Evolutionary conservation across 2,329 filamentous ascomycete species (phyloP), one percentile per base, ranked within the genome.

Genomic region (Fusarium sp.): DNA sequence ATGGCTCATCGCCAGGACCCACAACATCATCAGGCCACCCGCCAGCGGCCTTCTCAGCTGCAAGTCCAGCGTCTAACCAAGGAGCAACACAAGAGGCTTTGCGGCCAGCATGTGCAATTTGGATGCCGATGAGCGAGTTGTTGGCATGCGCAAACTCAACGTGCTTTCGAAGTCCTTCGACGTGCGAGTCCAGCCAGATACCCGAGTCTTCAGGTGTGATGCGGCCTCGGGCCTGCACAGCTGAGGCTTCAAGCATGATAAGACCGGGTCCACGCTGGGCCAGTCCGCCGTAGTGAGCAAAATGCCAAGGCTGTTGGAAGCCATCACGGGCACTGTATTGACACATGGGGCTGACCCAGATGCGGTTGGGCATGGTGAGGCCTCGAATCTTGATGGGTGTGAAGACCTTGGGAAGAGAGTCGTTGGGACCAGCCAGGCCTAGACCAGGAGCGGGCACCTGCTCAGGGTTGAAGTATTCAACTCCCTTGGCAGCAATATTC

Each of bases 251-350:
- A 11, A 92, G 80, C 62, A 92, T 85, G 12, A 88, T 78, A 3
- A 93, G 78, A 0, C 90, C 92, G 0, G 92, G 73, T 0, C 92
- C 92, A 5, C 91, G 88, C 70, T 88, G 85, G 20, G 90, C 82
- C 65, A 93, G 92, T 20, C 90, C 90, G 14, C 92, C 92, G 28
- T 93, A 82, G 72, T 93, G 92, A 4, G 91, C 87, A 40, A 90
- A 78, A 76, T 94, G 91, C 90, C 90, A 94, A 58, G 86, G 80
- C 0, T 88, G 92, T 65, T 87, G 85, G 75, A 92, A 90, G 14
- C 92, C 81, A 30, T 83, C 77, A 18, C 79, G 69, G 2, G 55
- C 46, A 1, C 32, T 42, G 30, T 58, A 58, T 18, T 34, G 85
- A 80, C 88, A 89, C 86, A 90, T 89, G 60, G 88, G 88, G 53